Evolutionary conservation across 2,329 filamentous ascomycete species (phyloP).

Genomic region (Penicillium thymicola): DNA sequence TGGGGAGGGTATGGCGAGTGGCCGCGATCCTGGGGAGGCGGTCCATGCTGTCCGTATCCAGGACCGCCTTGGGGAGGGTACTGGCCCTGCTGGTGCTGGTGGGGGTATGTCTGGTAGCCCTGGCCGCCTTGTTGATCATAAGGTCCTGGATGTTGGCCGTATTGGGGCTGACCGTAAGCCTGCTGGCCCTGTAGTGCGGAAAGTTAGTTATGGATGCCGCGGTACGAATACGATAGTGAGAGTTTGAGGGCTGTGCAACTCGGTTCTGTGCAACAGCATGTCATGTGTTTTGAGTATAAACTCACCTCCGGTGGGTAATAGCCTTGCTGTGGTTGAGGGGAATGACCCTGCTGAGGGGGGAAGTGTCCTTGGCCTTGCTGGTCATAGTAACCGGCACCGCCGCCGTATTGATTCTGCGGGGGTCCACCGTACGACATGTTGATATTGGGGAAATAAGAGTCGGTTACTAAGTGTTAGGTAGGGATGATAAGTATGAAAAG

Average conservation of each 20-base stretch:
- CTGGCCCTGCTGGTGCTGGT: slow-evolving; percentile 8
- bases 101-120: slow-evolving; percentile 12
- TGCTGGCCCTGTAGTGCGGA: slow-evolving; percentile 15
- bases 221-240: background rate
- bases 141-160: slow-evolving; percentile 14
- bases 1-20: slow-evolving; percentile 13
- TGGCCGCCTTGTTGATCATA: slow-evolving; percentile 12
- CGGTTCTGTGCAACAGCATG: background rate
- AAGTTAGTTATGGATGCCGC: background rate
- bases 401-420: slow-evolving; percentile 23
- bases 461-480: background rate
- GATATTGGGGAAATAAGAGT: background rate
- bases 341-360: slow-evolving; percentile 21
- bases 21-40: slow-evolving; percentile 14
- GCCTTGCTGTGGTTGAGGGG: slow-evolving; percentile 22
- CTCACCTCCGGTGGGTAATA: slow-evolving; percentile 29
- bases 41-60: slow-evolving; percentile 19
- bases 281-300: background rate
- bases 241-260: background rate
- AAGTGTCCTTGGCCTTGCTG: slow-evolving; percentile 22
- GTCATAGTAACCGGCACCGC: slow-evolving; percentile 19
- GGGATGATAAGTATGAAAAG: background rate
- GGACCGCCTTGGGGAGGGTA: slow-evolving; percentile 18
- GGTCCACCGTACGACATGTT: slow-evolving; percentile 23
- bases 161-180: slow-evolving; percentile 17